These are phyloP conservation scores for Camelina laxa DNA, from an alignment of 345 rosid genomes.

Conservation along the genomic window DNA sequence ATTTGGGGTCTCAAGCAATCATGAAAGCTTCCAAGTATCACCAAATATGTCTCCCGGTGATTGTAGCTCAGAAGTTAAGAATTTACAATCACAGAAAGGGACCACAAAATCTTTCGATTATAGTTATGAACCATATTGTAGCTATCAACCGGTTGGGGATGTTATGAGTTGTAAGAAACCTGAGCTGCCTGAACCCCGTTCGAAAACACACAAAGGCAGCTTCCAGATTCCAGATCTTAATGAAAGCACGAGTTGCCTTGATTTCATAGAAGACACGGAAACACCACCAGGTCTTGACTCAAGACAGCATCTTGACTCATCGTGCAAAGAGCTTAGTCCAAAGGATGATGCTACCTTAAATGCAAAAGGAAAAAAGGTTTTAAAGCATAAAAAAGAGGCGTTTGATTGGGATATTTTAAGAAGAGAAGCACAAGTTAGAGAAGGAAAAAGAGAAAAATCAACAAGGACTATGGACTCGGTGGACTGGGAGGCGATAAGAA, in stretches of 20 bases:
- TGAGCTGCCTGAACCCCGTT: constrained; percentile 39
- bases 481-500: constrained; percentile 88
- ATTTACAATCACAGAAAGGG: constrained; percentile 39
- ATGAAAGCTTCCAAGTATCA: constrained; percentile 42
- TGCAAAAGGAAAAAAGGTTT: constrained; percentile 55
- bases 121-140: constrained; percentile 40
- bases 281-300: constrained; percentile 46
- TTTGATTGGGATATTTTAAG: constrained; percentile 88
- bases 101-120: constrained; percentile 45
- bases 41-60: constrained; percentile 41
- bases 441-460: constrained; percentile 60
- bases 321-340: constrained; percentile 50
- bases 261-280: constrained; percentile 38
- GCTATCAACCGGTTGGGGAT: constrained; percentile 42
- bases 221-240: constrained; percentile 43
- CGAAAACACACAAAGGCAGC: constrained; percentile 37
- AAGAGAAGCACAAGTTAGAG: constrained; percentile 56
- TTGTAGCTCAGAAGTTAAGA: constrained; percentile 44
- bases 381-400: constrained; percentile 53
- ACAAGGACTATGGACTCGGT: constrained; percentile 72
- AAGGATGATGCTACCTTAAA: constrained; percentile 50
- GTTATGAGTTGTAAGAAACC: constrained; percentile 36
- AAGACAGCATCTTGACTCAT: constrained; percentile 40
- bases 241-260: constrained; percentile 49
- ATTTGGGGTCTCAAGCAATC: constrained; percentile 42